phyloP scores from a whole-genome alignment of 208 protist genomes.

The Spironucleus salmonicida region DNA sequence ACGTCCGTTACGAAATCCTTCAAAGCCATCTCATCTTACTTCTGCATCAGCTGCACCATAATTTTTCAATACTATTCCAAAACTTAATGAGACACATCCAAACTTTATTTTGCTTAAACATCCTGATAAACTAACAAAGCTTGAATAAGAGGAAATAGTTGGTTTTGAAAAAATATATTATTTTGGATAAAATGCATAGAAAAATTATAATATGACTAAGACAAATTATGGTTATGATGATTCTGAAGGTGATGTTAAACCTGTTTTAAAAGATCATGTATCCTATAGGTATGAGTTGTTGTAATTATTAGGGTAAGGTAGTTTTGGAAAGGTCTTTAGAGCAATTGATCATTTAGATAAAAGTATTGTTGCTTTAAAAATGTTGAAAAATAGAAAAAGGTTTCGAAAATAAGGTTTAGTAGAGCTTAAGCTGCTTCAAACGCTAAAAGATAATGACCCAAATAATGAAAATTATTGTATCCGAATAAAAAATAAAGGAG shows the following conservation, averaged over 20 bases:
- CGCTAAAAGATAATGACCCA: conserved; percentile 10
- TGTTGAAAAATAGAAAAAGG: conserved; percentile 47
- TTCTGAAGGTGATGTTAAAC: conserved; percentile 62
- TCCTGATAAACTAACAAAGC: no score
- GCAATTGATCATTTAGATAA: conserved; percentile 36
- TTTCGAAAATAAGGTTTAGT: conserved; percentile 42
- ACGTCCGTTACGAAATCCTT: no score
- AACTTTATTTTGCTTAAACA: no score
- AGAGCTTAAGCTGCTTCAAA: conserved; percentile 41
- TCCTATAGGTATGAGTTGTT: conserved; percentile 61
- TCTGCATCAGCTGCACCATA: no score
- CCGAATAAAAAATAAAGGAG: conserved; percentile 27
- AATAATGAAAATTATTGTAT: conserved; percentile 27
- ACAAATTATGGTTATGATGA: conserved; percentile 72
- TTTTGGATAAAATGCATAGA: conserved; percentile 52
- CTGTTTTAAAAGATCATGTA: conserved; percentile 68
- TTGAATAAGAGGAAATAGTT: conserved; percentile 61
- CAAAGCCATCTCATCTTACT: no score
- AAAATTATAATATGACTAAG: conserved; percentile 37
- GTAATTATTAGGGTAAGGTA: conserved; percentile 58
- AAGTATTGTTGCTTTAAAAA: conserved; percentile 38
- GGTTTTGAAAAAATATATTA: conserved; percentile 59
- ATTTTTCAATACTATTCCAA: no score
- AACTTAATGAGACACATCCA: no score
- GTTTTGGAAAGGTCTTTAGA: conserved; percentile 70